Conservation (phyloP, 2,329 filamentous ascomycete genomes). For the Arachnopeziza araneosa region DNA sequence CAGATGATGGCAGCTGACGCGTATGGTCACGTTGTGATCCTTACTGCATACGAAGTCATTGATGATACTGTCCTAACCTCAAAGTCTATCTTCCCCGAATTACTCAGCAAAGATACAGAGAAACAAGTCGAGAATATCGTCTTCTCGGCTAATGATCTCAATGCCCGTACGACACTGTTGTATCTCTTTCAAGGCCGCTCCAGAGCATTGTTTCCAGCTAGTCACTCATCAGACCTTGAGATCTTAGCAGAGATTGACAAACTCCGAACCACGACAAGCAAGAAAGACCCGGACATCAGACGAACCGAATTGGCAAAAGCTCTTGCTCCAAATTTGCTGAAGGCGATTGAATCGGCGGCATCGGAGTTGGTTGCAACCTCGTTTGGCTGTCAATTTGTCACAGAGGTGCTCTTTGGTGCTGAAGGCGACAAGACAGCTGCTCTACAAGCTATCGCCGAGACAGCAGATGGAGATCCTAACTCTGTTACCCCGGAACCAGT, state of each 20-base stretch:
- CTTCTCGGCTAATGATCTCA: conserved; percentile 58
- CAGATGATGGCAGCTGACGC: conserved; percentile 77
- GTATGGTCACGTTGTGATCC: conserved; percentile 72
- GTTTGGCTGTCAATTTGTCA: conserved; percentile 82
- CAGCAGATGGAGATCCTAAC: conserved; percentile 51
- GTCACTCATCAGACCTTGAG: conserved; percentile 60
- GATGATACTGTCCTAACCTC: conserved; percentile 88
- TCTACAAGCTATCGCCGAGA: conserved; percentile 62
- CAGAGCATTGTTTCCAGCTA: conserved; percentile 54
- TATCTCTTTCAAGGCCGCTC: conserved; percentile 73
- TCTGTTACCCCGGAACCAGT: conserved; percentile 27
- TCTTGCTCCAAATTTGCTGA: conserved; percentile 69
- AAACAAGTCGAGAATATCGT: conserved; percentile 59
- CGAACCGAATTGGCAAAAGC: conserved; percentile 70
- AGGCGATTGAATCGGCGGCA: conserved; percentile 64
- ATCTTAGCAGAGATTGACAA: conserved; percentile 72
- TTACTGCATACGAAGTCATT: conserved; percentile 83
- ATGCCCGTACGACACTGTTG: conserved; percentile 62
- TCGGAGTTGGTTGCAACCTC: conserved; percentile 64
- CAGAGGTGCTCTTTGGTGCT: conserved; percentile 72
- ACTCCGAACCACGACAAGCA: conserved; percentile 78
- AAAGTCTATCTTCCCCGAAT: conserved; percentile 82
- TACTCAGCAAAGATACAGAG: conserved; percentile 67
- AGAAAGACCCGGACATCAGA: conserved; percentile 78
- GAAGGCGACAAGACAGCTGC: conserved; percentile 72